Percentiles rank a stretch among this genome's conserved stretches.
These are phyloP conservation scores for Aspergillus haitiensis DNA, from an alignment of 495 filamentous ascomycete species.

Conservation along the genomic window DNA sequence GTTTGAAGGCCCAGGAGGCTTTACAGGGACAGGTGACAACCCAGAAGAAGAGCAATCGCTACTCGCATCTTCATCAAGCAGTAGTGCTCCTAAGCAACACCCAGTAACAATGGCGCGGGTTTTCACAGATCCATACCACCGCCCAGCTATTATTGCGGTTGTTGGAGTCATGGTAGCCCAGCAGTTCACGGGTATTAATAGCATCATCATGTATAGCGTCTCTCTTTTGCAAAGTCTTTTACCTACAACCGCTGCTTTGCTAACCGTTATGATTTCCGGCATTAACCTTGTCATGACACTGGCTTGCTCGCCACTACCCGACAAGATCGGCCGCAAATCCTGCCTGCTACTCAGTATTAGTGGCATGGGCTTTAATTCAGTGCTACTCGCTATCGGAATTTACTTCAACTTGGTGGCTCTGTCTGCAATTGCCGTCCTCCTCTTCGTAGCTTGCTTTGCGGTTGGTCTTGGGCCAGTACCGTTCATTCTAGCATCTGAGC, in stretches of 20 bases:
- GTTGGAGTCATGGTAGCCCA: slow-evolving; percentile 90
- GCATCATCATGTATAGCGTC: slow-evolving; percentile 97
- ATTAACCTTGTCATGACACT: slow-evolving; percentile 85
- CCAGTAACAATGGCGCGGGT: slow-evolving; percentile 68
- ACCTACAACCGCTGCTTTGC: slow-evolving; percentile 69
- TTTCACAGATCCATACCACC: slow-evolving; percentile 62
- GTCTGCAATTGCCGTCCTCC: slow-evolving; percentile 74
- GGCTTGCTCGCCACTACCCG: slow-evolving; percentile 76
- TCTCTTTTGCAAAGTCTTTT: slow-evolving; percentile 76
- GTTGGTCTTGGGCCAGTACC: slow-evolving; percentile 92
- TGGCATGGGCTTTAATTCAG: slow-evolving; percentile 76
- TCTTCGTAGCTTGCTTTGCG: slow-evolving; percentile 87
- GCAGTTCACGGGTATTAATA: slow-evolving; percentile 92
- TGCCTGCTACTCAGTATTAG: slow-evolving; percentile 77
- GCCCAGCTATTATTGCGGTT: slow-evolving; percentile 79
- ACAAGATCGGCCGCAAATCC: slow-evolving; percentile 80
- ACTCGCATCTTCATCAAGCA: slow-evolving; percentile 40
- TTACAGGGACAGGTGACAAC: slow-evolving; percentile 41
- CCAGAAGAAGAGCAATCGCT: slow-evolving; percentile 49
- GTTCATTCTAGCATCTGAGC: slow-evolving; percentile 87
- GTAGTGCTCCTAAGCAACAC: slow-evolving; percentile 27
- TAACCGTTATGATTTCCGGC: slow-evolving; percentile 81
- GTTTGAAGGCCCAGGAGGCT: slow-evolving; percentile 59
- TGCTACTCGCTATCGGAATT: slow-evolving; percentile 76
- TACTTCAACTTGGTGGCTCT: slow-evolving; percentile 63